These are phyloP conservation scores for Eucalyptus fibrosa DNA, from an alignment of 345 rosid species.

Conservation along the genomic window DNA sequence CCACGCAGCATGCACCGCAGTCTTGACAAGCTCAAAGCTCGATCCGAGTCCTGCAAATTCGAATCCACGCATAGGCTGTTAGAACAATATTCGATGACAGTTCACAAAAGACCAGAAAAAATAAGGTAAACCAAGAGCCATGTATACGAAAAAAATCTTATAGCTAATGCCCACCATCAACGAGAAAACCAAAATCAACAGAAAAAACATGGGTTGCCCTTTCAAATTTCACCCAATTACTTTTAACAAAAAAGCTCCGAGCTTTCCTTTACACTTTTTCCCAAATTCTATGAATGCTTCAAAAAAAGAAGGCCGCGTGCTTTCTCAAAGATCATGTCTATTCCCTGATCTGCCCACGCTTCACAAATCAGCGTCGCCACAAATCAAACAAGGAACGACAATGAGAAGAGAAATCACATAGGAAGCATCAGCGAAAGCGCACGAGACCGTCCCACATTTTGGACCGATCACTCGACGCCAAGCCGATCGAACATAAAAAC, in stretches of 20 bases:
- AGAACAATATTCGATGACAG: neutral
- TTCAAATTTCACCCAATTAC: neutral
- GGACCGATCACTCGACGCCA: neutral
- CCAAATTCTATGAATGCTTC: neutral
- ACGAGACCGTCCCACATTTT: neutral
- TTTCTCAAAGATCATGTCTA: neutral
- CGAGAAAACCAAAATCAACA: neutral
- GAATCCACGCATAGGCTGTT: neutral
- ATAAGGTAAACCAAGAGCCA: neutral
- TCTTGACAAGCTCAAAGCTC: constrained; percentile 73
- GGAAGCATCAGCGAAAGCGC: neutral
- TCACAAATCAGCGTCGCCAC: neutral
- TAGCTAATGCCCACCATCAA: neutral
- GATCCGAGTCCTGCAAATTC: constrained; percentile 60
- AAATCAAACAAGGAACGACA: neutral
- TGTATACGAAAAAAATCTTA: neutral
- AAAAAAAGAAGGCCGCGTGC: neutral
- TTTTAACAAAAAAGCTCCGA: neutral
- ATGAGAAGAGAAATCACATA: neutral
- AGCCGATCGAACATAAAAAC: neutral
- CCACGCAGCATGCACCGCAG: constrained; percentile 88
- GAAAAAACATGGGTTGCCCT: neutral
- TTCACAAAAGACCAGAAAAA: neutral
- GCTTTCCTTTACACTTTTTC: neutral
- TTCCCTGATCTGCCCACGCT: neutral